These are phyloP conservation scores for Pichia nakasei DNA, from an alignment of 805 yeast species.

Conservation along the genomic window DNA sequence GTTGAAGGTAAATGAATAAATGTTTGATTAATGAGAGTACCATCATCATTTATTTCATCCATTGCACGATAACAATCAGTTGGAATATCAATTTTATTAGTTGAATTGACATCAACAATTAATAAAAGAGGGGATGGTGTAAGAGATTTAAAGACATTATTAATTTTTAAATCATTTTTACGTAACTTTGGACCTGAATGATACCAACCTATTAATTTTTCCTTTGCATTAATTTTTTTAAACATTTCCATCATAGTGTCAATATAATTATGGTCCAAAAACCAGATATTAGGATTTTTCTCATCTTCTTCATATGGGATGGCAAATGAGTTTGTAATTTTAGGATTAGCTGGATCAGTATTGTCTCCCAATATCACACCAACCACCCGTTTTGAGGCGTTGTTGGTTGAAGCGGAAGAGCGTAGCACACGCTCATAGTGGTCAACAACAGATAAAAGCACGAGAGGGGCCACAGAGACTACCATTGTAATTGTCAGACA, in stretches of 20 bases:
- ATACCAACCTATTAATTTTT: conserved; percentile 96
- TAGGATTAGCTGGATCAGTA: conserved; percentile 36
- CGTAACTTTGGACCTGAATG: conserved; percentile 94
- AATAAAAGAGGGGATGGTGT: conserved; percentile 73
- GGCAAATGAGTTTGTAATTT: conserved; percentile 89
- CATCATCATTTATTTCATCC: conserved; percentile 94
- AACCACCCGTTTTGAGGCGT: conserved; percentile 66
- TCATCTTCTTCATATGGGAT: conserved; percentile 98
- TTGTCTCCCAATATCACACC: conserved; percentile 91
- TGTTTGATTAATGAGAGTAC: conserved; percentile 84
- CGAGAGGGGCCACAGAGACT: conserved; percentile 93
- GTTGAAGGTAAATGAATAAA: conserved; percentile 88
- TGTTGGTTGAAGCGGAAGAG: conserved; percentile 28
- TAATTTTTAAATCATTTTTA: conserved; percentile 82
- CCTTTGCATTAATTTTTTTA: conserved; percentile 95
- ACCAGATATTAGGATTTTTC: conserved; percentile 87
- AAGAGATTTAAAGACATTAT: conserved; percentile 80
- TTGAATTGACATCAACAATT: conserved; percentile 85
- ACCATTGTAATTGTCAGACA: too few relatives aligned
- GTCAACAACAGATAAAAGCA: conserved; percentile 86
- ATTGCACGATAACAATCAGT: conserved; percentile 91
- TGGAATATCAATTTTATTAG: conserved; percentile 75
- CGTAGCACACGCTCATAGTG: conserved; percentile 81
- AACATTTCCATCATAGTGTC: conserved; percentile 98
- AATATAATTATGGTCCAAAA: conserved; percentile 90